These are phyloP conservation scores for Botrytis squamosa DNA, from an alignment of 2,329 filamentous ascomycete species.

Conservation along the genomic window DNA sequence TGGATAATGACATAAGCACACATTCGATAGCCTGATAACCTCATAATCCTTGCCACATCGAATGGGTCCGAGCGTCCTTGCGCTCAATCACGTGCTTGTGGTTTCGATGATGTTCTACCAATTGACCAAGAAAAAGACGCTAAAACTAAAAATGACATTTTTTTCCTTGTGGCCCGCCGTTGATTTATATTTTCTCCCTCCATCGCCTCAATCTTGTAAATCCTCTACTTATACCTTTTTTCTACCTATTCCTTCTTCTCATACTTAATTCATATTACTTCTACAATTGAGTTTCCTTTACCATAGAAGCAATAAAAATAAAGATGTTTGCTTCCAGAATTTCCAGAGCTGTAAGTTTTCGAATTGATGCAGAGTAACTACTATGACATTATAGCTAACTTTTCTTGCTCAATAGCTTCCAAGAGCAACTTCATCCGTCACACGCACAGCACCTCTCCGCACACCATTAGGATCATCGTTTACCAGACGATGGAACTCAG, in stretches of 20 bases:
- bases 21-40: not conserved
- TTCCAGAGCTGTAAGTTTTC: conserved; percentile 68
- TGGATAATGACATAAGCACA: not conserved
- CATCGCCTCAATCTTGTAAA: conserved; percentile 15
- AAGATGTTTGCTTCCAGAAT: conserved; percentile 73
- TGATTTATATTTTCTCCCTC: conserved; percentile 19
- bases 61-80: not conserved
- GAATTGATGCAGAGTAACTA: conserved; percentile 1
- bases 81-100: not conserved
- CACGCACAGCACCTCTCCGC: conserved; percentile 67
- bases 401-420: conserved; percentile 59
- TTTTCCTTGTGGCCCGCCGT: conserved; percentile 14
- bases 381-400: conserved; percentile 25
- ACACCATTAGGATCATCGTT: conserved; percentile 71
- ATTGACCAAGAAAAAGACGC: conserved; percentile 14
- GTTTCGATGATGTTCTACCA: conserved; percentile 22
- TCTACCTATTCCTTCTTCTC: conserved; percentile 23
- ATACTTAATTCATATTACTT: conserved; percentile 24
- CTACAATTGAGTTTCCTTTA: conserved; percentile 24
- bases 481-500: conserved; percentile 70
- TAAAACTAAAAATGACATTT: conserved; percentile 21
- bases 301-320: conserved; percentile 35
- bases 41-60: not conserved
- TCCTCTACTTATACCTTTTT: conserved; percentile 15
- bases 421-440: conserved; percentile 67